Evolutionary conservation across 2,329 filamentous ascomycete species (phyloP).

Genomic region (Canariomyces notabilis): DNA sequence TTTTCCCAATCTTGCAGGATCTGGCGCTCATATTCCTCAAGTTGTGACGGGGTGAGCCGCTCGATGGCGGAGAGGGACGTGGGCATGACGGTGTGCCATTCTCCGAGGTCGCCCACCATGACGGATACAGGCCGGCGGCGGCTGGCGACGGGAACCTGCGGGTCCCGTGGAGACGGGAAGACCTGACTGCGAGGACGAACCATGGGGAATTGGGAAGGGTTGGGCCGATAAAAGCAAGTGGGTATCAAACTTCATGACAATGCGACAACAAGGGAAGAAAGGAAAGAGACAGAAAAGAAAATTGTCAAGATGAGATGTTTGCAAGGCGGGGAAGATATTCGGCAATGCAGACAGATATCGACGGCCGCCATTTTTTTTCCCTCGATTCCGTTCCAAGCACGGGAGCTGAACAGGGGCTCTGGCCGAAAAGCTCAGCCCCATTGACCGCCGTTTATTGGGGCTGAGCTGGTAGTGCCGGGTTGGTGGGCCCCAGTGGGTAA

Average conservation of each 20-base stretch:
- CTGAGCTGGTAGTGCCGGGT: no score
- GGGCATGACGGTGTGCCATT: conserved; percentile 28
- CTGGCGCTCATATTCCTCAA: conserved; percentile 26
- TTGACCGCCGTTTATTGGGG: no score
- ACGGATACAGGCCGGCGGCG: conserved; percentile 3
- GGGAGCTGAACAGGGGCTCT: no score
- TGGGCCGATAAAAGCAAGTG: no score
- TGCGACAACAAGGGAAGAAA: not conserved
- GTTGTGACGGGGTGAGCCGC: conserved; percentile 23
- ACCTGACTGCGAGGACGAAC: no score
- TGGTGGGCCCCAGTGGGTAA: no score
- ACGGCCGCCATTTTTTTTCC: no score
- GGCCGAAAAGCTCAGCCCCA: no score
- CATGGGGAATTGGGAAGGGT: no score
- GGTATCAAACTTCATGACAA: no score
- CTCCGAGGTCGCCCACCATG: conserved; percentile 25
- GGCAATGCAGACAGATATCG: not conserved
- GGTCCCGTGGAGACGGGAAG: conserved; percentile 11
- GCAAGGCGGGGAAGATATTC: no score
- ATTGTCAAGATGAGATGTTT: not conserved
- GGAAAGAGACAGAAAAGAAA: not conserved
- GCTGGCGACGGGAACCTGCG: not conserved
- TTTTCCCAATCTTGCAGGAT: conserved; percentile 27
- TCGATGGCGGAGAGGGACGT: conserved; percentile 25
- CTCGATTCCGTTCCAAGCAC: no score